Evolutionary conservation across 2,329 filamentous ascomycete species (phyloP).

Genomic region (Phialocephala sp.): DNA sequence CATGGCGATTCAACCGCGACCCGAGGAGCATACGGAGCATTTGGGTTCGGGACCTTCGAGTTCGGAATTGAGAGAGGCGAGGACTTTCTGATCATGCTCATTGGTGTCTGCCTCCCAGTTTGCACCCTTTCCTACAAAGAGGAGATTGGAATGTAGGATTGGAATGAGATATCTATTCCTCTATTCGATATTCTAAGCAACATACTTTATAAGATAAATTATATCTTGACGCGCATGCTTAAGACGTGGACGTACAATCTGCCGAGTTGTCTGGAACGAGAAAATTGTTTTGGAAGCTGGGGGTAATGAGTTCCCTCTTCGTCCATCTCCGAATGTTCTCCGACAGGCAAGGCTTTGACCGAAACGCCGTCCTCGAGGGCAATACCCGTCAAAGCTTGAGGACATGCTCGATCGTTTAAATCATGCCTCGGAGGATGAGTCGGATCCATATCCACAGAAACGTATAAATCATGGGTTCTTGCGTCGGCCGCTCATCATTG

Average conservation of each 20-base stretch:
- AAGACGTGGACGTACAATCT: not conserved
- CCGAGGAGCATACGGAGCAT: not conserved
- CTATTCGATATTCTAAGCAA: not conserved
- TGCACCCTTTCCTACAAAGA: not conserved
- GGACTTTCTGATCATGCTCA: not conserved
- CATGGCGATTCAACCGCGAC: not conserved
- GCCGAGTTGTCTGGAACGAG: not conserved
- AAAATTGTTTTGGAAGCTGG: not conserved
- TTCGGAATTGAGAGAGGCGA: slow-evolving; percentile 1
- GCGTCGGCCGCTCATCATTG: not conserved
- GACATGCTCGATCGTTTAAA: not conserved
- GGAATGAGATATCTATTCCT: not conserved
- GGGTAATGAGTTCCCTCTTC: not conserved
- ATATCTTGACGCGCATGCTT: not conserved
- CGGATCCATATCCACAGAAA: not conserved
- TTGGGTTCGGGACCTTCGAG: not conserved
- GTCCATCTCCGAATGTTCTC: not conserved
- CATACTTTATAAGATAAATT: not conserved
- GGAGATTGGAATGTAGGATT: not conserved
- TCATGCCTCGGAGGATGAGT: not conserved
- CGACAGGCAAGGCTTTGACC: not conserved
- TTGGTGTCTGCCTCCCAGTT: not conserved
- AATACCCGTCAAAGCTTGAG: not conserved
- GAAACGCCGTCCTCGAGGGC: not conserved
- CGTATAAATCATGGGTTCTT: not conserved